phyloP scores from a whole-genome alignment of 192 early-diverging fungal species.

The Linnemannia elongata region DNA sequence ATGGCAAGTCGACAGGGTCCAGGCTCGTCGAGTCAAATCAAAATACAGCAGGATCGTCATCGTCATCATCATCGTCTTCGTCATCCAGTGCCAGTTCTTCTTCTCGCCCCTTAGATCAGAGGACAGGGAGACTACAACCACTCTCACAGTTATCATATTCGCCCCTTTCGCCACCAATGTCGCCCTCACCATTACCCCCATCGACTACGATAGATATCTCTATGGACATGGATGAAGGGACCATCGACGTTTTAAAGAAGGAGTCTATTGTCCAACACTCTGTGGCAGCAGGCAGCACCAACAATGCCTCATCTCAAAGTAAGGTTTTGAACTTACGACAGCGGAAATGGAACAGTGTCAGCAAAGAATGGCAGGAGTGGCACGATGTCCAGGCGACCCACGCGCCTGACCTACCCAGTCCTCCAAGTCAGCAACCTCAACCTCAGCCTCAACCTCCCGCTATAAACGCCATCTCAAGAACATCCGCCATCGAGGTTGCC shows the following conservation, averaged over 20 bases:
- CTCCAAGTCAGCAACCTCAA: not conserved
- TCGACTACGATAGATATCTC: conserved; percentile 8
- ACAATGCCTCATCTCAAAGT: not conserved
- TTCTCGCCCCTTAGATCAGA: not conserved
- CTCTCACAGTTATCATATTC: conserved; percentile 11
- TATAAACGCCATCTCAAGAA: not conserved
- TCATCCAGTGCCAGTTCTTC: not conserved
- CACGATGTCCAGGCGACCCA: conserved; percentile 51
- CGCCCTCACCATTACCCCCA: conserved; percentile 1
- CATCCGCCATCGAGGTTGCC: not conserved
- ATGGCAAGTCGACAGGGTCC: not conserved
- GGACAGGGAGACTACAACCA: not conserved
- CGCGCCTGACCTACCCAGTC: conserved; percentile 7
- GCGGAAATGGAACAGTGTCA: conserved; percentile 49
- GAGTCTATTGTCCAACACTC: too few species aligned
- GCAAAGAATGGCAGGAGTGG: conserved; percentile 56
- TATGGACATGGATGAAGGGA: conserved; percentile 20
- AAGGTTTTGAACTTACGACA: conserved; percentile 42
- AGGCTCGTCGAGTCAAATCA: not conserved
- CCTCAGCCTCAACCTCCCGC: not conserved
- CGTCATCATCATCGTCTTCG: not conserved
- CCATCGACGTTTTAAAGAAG: not conserved
- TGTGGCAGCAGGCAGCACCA: not conserved
- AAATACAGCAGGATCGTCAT: not conserved
- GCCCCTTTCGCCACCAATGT: conserved; percentile 39